phyloP scores from a whole-genome alignment of 2,329 filamentous ascomycete species.

The Aspergillus alliaceus region DNA sequence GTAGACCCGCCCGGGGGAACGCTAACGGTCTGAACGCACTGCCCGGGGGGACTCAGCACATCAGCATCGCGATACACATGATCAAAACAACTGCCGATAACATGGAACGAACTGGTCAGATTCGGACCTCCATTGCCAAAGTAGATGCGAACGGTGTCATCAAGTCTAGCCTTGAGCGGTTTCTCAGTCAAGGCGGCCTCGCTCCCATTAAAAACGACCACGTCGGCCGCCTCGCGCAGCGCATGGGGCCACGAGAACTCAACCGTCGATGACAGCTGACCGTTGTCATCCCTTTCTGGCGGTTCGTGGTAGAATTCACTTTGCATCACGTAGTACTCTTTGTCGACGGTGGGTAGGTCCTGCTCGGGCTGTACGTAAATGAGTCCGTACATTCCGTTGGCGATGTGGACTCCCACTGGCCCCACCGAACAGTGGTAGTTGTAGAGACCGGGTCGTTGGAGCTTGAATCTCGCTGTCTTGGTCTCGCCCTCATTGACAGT shows the following conservation, averaged over 20 bases:
- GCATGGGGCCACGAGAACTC: slow-evolving; percentile 38
- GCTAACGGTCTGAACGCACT: slow-evolving; percentile 25
- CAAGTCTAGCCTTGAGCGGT: slow-evolving; percentile 30
- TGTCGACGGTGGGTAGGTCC: slow-evolving; percentile 30
- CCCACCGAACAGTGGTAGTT: slow-evolving; percentile 38
- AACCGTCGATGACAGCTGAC: slow-evolving; percentile 27
- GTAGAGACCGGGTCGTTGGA: slow-evolving; percentile 32
- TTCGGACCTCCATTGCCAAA: slow-evolving; percentile 39
- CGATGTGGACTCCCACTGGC: slow-evolving; percentile 38
- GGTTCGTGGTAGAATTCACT: slow-evolving; percentile 41
- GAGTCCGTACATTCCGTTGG: slow-evolving; percentile 40
- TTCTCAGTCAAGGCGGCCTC: slow-evolving; percentile 32
- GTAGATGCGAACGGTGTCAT: slow-evolving; percentile 35
- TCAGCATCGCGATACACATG: slow-evolving; percentile 33
- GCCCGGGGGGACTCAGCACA: slow-evolving; percentile 30
- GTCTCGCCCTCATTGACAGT: slow-evolving; percentile 33
- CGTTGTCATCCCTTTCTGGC: slow-evolving; percentile 32
- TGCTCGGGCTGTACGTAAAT: slow-evolving; percentile 37
- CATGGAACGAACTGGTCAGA: slow-evolving; percentile 34
- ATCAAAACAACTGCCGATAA: slow-evolving; percentile 32
- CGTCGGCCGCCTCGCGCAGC: slow-evolving; percentile 32
- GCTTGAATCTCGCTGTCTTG: slow-evolving; percentile 32
- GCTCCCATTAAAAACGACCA: slow-evolving; percentile 35
- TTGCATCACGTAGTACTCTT: slow-evolving; percentile 40
- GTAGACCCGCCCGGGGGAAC: slow-evolving; percentile 30